Base-by-base conservation (phyloP, 495 filamentous ascomycete species). In the Aspergillus asperescens region DNA sequence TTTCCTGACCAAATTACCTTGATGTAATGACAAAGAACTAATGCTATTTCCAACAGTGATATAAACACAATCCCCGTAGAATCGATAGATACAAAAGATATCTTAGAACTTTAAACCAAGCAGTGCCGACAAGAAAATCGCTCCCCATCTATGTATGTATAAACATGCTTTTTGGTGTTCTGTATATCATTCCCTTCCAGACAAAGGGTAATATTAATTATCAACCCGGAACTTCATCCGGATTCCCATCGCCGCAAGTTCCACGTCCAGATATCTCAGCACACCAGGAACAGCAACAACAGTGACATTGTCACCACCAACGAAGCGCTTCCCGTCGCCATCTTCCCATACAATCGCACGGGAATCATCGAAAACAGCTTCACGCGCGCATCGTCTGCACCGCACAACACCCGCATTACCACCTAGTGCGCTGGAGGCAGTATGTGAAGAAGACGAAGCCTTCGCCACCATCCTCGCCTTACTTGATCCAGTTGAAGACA, bases 251-350 rank as follows among this genome's bases (percentile, higher is more conserved):
- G 90, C 88, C 35, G 89, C 87, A 56, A 98, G 72, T 66, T 98
- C 93, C 5, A 95, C 91, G 76, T 98, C 93, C 55, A 98, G 65
- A 75, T 89, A 97, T 69, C 85, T 86, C 59, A 98, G 69, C 41
- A 95, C 93, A 48, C 90, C 92, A 0, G 93, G 93, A 43, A 98
- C 87, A 45, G 87, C 90, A 54, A 97, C 90, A 40, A 92, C 70
- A 23, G 93, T 92, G 4, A 91, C 92, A 61, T 96, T 81, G 42
- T 89, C 86, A 47, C 93, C 93, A 13, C 93, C 94, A 22, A 88
- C 78, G 78, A 83, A 96, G 54, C 83, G 81, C 39, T 77, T 71
- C 0, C 91, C 91, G 56, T 84, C 74, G 1, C 90, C 90, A 72
- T 97, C 93, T 62, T 95, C 91, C 93, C 93, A 98, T 24, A 89